Conservation (phyloP, 2,329 filamentous ascomycete genomes). For the Plenodomus tracheiphilus region DNA sequence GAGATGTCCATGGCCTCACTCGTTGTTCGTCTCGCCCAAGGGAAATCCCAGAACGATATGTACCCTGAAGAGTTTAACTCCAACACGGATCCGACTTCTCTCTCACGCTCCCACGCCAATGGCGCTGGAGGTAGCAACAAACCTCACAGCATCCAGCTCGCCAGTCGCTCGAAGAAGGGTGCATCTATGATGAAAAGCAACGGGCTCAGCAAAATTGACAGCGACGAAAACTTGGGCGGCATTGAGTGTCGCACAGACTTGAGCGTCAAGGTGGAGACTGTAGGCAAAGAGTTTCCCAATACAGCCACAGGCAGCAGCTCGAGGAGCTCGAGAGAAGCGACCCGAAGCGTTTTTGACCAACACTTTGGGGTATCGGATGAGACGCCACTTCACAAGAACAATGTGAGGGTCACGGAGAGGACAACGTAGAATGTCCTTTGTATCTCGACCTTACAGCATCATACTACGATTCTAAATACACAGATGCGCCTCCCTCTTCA, state of each 20-base stretch:
- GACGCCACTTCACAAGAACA: neutral
- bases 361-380: neutral
- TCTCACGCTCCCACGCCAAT: constrained; percentile 14
- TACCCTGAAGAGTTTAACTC: constrained; percentile 19
- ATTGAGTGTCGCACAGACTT: constrained; percentile 31
- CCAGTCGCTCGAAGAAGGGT: constrained; percentile 8
- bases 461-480: no score
- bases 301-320: neutral
- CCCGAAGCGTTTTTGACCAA: neutral
- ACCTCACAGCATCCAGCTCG: constrained; percentile 21
- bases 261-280: neutral
- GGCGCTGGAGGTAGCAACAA: constrained; percentile 6
- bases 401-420: neutral
- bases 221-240: constrained; percentile 24
- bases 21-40: constrained; percentile 43
- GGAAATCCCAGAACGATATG: constrained; percentile 34
- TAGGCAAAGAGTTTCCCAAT: neutral
- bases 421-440: neutral
- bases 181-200: constrained; percentile 4
- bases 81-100: constrained; percentile 18
- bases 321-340: neutral
- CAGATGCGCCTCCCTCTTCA: no score
- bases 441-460: no score
- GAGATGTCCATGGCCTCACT: constrained; percentile 51
- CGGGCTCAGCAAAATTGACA: constrained; percentile 22